phyloP scores from a whole-genome alignment of 2,329 filamentous ascomycete species.

The Phoma sp. region DNA sequence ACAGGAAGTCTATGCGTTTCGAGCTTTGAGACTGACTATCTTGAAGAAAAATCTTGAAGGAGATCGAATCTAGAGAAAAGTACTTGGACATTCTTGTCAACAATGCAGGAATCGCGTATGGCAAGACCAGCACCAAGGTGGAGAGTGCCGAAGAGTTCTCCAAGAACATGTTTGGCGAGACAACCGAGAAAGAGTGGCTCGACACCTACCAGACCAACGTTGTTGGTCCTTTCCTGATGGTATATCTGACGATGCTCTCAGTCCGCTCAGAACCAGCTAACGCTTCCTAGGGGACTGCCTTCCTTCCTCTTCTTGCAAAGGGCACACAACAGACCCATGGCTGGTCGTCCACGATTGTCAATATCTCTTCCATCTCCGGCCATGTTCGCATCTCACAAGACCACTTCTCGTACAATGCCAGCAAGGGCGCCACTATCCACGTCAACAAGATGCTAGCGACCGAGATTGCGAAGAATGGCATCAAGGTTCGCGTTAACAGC shows the following conservation, averaged over 20 bases:
- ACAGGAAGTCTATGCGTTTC: not conserved
- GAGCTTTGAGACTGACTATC: constrained; percentile 4
- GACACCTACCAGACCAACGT: constrained; percentile 56
- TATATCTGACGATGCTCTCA: not conserved
- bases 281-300: constrained; percentile 44
- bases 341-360: constrained; percentile 55
- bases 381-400: constrained; percentile 55
- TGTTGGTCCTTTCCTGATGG: constrained; percentile 56
- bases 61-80: constrained; percentile 53
- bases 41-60: constrained; percentile 48
- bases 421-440: constrained; percentile 60
- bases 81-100: constrained; percentile 56
- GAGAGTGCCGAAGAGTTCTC: constrained; percentile 52
- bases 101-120: constrained; percentile 55
- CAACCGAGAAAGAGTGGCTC: constrained; percentile 55
- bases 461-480: constrained; percentile 58
- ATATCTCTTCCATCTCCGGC: constrained; percentile 55
- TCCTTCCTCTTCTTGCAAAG: constrained; percentile 55
- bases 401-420: constrained; percentile 58
- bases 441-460: constrained; percentile 62
- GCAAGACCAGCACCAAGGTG: constrained; percentile 47
- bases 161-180: constrained; percentile 54
- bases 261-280: not conserved
- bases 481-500: constrained; percentile 64
- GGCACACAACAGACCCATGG: constrained; percentile 51